Evolutionary conservation across 1,284 basidiomycete genomes (phyloP), one percentile per base, ranked within the genome.

Genomic region (Fomitopsis palustris): DNA sequence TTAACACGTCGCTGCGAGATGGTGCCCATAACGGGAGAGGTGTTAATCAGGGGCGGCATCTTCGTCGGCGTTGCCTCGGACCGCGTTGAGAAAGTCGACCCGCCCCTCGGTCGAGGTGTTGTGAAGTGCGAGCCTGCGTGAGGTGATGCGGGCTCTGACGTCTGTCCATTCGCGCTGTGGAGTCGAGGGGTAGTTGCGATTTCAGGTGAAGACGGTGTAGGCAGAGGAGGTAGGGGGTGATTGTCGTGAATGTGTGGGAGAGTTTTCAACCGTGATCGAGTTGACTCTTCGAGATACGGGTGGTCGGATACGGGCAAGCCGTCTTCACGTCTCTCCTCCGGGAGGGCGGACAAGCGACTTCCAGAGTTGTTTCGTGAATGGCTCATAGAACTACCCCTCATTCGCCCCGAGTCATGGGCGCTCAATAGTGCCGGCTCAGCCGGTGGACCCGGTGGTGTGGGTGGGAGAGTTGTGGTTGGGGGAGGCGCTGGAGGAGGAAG

Each of bases 1-100:
- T 88, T 90, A 43, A 74, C 78, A 60, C 90, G 78, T 60, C 92
- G 81, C 67, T 87, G 86, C 41, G 78, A 82, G 62, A 93, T 88
- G 23, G 87, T 85, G 31, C 90, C 84, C 70, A 85, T 81, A 25
- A 69, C 77, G 21, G 85, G 83, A 0, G 85, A 81, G 10, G 80
- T 67, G 66, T 85, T 88, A 64, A 88, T 86, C 59, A 86, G 72
- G 16, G 76, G 72, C 58, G 63, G 61, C 47, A 62, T 65, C 52
- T 49, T 64, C 53, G 63, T 64, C 19, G 70, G 60, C n/a, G 64
- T 55, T 16, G 57, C 66, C 62, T 83, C 82, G 51, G 80, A 77
- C 5, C 78, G 78, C 19, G 74, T 73, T 21, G 79, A 78, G 53
- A 79, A 62, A 37, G 78, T 77, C 8, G 85, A 85, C 19, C 75